Evolutionary conservation across 1,284 basidiomycete species (phyloP).

Genomic region (Pascua guehoae): DNA sequence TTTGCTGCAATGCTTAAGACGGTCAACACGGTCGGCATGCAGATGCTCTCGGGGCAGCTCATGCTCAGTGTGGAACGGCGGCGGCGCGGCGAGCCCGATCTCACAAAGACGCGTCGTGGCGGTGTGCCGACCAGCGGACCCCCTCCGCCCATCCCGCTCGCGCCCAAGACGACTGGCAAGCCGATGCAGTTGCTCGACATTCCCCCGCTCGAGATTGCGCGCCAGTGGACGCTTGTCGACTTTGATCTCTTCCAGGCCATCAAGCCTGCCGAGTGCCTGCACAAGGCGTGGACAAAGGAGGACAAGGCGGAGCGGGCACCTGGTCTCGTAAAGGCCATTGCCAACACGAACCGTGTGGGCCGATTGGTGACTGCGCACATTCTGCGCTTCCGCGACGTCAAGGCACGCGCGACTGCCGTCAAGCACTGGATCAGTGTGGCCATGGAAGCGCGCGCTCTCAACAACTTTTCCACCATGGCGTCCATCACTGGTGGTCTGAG

Average conservation of each 20-base stretch:
- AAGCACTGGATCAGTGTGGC: constrained; percentile 88
- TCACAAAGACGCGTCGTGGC: too few species aligned
- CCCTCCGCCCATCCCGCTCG: constrained; percentile 7
- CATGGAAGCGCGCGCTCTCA: constrained; percentile 76
- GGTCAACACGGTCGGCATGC: constrained; percentile 20
- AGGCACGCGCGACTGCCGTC: constrained; percentile 71
- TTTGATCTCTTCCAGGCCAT: constrained; percentile 82
- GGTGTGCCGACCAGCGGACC: background rate
- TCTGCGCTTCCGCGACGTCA: constrained; percentile 74
- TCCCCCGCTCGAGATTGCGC: constrained; percentile 82
- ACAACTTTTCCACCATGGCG: constrained; percentile 98
- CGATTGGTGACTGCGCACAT: constrained; percentile 89
- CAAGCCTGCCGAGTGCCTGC: constrained; percentile 83
- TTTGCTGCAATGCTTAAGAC: constrained; percentile 55
- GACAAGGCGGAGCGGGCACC: constrained; percentile 18
- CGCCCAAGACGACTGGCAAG: constrained; percentile 16
- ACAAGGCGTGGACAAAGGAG: constrained; percentile 47
- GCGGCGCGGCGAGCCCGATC: constrained; percentile 49
- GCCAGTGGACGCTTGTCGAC: constrained; percentile 92
- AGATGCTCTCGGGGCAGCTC: constrained; percentile 71
- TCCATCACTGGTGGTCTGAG: constrained; percentile 92
- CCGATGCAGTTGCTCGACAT: constrained; percentile 41
- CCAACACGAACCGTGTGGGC: constrained; percentile 73
- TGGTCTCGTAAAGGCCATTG: constrained; percentile 64
- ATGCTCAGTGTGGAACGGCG: constrained; percentile 68